Evolutionary conservation across 2,329 filamentous ascomycete species (phyloP), one percentile per base, ranked within the genome.

Genomic region (Hymenoscyphus linearis): DNA sequence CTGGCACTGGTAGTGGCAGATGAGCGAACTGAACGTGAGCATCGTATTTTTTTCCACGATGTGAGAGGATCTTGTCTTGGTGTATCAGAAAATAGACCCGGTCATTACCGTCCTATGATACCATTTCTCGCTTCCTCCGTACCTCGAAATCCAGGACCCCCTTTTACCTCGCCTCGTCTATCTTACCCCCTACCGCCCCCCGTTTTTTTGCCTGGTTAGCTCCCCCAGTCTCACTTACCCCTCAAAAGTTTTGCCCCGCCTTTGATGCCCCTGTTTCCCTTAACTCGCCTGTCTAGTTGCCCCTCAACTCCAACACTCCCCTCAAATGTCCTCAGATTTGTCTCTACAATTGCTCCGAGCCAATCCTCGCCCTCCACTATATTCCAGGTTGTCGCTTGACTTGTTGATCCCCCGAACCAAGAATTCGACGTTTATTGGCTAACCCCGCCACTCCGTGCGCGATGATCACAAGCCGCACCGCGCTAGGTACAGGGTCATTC

Each of bases 391-490:
- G 40, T 34, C 31, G 52, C 52, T 53, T 10, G n/a, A 58, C 22
- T 44, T 16, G 40, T 18, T 35, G 56, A 58, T 58, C 36, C 56
- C 56, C 44, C n/a, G 35, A 31, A n/a, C 26, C 18, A n/a, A 44
- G 18, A 47, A 16, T 10, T 18, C 52, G n/a, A 27, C 52, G 25
- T 34, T 25, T 12, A 34, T 27, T 34, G 25, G 52, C 52, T n/a
- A 22, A 31, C 50, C 27, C 50, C 25, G n/a, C 35, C 56, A 58
- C 44, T 25, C 40, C 40, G 44, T 18, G 37, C 25, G 35, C 37
- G 25, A 57, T 57, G 59, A 60, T 60, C 59, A 57, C 54, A 57
- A 60, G 54, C 59, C 31, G 37, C 59, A 31, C 31, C 25, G 22
- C 52, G 36, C 22, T 31, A n/a, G n/a, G n/a, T n/a, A 40, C 18